Evolutionary conservation across 2,329 filamentous ascomycete species (phyloP), one percentile per base, ranked within the genome.

Genomic region (Colletotrichum liriopes): DNA sequence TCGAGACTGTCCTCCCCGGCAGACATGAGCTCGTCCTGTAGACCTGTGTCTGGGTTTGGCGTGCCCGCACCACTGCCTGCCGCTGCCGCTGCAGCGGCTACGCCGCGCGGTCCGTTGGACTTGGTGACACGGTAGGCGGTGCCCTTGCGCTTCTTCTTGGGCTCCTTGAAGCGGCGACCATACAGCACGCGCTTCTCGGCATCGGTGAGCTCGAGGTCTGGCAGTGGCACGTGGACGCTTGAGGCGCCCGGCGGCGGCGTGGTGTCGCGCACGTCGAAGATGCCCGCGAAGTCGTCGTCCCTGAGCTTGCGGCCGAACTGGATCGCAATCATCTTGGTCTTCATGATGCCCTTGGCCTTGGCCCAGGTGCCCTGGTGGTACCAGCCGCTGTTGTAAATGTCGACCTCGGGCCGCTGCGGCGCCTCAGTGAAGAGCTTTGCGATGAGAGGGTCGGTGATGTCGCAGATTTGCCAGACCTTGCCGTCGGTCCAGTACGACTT

Each of bases 381-480:
- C 94, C 94, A 99, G 1, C 96, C 96, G 76, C 94, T 93, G 55
- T 87, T 87, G 61, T 86, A 79, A 7, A 85, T 81, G 75, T 93
- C 91, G 81, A 90, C 93, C 12, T 84, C 83, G 0, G 84, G 78
- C 5, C 91, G 87, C 29, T 93, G 82, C 6, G 90, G 86, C 0
- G 91, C 86, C 0, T 90, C 88, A 26, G 91, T 87, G 49, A 98
- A 86, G 3, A 98, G 84, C 14, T 85, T 81, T 0, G 85, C 84
- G 1, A 98, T 85, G 1, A 95, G 79, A 0, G 94, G 93, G 77
- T 98, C 96, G 0, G 90, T 93, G 66, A 98, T 92, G 80, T 99
- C 96, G 83, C 95, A 97, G 35, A 97, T 89, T 85, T 98, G 96
- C 93, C 95, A 99, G 61, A 96, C 92, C 77, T 96, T 96, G 49